Conservation (phyloP, 2,329 filamentous ascomycete genomes). For the Alternaria gansuensis region DNA sequence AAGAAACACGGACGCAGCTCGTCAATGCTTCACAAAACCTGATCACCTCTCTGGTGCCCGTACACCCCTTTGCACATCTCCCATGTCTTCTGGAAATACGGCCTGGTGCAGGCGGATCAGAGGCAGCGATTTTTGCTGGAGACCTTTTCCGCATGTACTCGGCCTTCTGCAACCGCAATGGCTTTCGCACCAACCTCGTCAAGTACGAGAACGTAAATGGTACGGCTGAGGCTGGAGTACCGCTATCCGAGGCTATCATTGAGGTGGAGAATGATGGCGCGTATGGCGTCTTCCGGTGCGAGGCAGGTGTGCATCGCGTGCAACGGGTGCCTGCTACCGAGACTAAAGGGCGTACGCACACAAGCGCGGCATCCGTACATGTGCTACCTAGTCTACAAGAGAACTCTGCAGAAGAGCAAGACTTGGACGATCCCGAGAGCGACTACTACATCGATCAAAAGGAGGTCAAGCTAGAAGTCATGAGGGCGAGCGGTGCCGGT, state of each 20-base stretch:
- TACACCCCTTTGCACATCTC: conserved; percentile 87
- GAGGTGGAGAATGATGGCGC: conserved; percentile 80
- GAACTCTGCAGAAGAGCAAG: conserved; percentile 58
- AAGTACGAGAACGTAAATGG: conserved; percentile 83
- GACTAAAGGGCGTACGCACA: conserved; percentile 89
- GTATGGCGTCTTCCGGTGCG: conserved; percentile 82
- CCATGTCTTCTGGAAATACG: conserved; percentile 92
- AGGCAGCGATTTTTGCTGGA: conserved; percentile 89
- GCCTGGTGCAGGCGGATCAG: conserved; percentile 89
- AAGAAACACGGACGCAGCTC: conserved; percentile 69
- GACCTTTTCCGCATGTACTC: conserved; percentile 92
- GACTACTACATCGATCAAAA: conserved; percentile 89
- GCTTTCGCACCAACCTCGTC: conserved; percentile 72
- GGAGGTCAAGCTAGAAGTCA: conserved; percentile 85
- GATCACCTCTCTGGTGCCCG: conserved; percentile 80
- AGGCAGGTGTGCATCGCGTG: conserved; percentile 94
- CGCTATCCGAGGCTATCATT: conserved; percentile 86
- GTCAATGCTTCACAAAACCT: conserved; percentile 71
- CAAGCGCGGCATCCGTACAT: conserved; percentile 89
- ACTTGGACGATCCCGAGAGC: conserved; percentile 83
- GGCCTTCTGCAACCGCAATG: conserved; percentile 74
- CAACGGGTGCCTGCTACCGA: conserved; percentile 94
- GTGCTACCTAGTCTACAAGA: conserved; percentile 85
- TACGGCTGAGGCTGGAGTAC: conserved; percentile 66
- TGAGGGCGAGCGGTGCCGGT: conserved; percentile 90